Evolutionary conservation across 1,139 yeast species (phyloP).

Genomic region (Eremothecium cymbalariae): DNA sequence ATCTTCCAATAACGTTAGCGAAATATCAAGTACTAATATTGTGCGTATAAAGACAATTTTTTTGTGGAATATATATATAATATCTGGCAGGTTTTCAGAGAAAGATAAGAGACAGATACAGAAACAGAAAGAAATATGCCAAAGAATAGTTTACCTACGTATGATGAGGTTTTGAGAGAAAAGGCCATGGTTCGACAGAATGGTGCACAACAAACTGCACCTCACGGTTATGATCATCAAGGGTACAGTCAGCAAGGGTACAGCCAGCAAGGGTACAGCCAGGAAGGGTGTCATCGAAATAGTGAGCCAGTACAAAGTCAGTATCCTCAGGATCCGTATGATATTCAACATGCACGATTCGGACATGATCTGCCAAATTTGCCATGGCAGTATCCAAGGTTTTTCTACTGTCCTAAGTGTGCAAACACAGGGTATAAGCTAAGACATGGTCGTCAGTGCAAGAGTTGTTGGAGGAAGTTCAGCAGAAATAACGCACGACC

Average conservation of each 20-base stretch:
- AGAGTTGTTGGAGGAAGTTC: conserved; percentile 62
- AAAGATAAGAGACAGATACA: too few species aligned
- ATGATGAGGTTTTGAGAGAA: conserved; percentile 28
- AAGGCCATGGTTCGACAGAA: conserved; percentile 10
- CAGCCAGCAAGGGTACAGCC: conserved; percentile 11
- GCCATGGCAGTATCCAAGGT: conserved; percentile 64
- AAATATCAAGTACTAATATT: too few species aligned
- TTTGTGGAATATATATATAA: too few species aligned
- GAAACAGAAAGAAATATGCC: not conserved
- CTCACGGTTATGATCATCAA: conserved; percentile 10
- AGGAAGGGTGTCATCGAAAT: too few species aligned
- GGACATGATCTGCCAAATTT: conserved; percentile 30
- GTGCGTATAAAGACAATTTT: too few species aligned
- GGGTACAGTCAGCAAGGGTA: conserved; percentile 4
- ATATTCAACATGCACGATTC: conserved; percentile 13
- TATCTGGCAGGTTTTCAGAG: too few species aligned
- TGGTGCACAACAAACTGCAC: conserved; percentile 8
- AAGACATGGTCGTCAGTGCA: conserved; percentile 60
- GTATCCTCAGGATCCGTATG: conserved; percentile 9
- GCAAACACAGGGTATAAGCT: conserved; percentile 64
- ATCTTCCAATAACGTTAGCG: too few species aligned
- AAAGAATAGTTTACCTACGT: conserved; percentile 30
- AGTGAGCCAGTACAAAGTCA: conserved; percentile 7
- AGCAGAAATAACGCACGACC: conserved; percentile 36
- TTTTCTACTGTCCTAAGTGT: conserved; percentile 61